Evolutionary conservation across 2,329 filamentous ascomycete species (phyloP), one percentile per base, ranked within the genome.

Genomic region (Verticillium isaacii): DNA sequence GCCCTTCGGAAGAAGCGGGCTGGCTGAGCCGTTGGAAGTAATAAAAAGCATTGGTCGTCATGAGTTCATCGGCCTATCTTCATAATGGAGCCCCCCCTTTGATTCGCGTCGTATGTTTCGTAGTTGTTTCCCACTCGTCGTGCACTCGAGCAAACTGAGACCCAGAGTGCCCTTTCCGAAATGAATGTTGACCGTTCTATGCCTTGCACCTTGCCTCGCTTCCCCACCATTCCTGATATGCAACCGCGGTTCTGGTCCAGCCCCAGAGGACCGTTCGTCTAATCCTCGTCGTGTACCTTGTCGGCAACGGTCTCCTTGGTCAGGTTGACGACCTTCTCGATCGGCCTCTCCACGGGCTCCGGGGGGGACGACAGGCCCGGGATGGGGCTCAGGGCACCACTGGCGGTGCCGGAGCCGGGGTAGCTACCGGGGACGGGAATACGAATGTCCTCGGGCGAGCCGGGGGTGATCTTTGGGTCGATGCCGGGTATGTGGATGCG

Each of bases 401-500:
- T 83, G 61, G 79, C 75, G 29, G 77, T 68, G 19, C 73, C 68
- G 58, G 71, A 71, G 34, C 63, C 64, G 41, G 64, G 60, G 7
- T 63, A 57, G 61, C 72, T 72, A 12, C 29, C 66, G 5, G 90
- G 86, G 12, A 93, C 89, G 0, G 90, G 90, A 54, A 93, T 92
- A 66, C 88, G 85, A 69, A 95, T 89, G 65, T 93, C 91, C 75
- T 96, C 89, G 1, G 93, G 91, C 1, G 90, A 93, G 58, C 85
- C 85, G 2, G 92, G 90, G 15, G 96, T 85, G 59, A 93, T 87
- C 58, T 85, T 82, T 14, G 85, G 82, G 62, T 87, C 82, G 32
- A 87, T 75, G 3, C 83, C 84, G 5, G 91, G 90, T 65, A 99
- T 96, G 68, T 90, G 88, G 69, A 99, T 93, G 62, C 93, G 88